A percentile compares a stretch with the other conserved stretches of the same genome.
These are phyloP conservation scores for Aspergillus unguis DNA, from an alignment of 2,329 filamentous ascomycete species.

Conservation along the genomic window DNA sequence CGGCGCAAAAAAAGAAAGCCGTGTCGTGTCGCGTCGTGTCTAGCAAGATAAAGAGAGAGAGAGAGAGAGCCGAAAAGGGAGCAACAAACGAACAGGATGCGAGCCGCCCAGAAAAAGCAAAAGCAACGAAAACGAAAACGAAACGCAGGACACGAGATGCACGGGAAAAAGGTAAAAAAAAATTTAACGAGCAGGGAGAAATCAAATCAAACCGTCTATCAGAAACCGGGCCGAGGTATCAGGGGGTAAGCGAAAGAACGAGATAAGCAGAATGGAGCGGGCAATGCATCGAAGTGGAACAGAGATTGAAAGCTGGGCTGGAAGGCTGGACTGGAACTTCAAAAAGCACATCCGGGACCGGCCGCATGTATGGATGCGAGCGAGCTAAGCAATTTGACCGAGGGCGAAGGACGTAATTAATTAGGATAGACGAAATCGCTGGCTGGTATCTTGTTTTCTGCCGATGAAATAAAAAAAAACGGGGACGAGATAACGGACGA, in stretches of 20 bases:
- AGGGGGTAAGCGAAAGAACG: neutral
- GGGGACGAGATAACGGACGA: neutral
- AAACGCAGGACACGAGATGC: no score
- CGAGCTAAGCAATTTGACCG: conserved; percentile 4
- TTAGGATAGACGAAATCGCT: neutral
- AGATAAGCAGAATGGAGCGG: conserved; percentile 6
- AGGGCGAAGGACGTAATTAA: neutral
- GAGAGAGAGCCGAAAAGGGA: no score
- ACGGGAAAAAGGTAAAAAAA: conserved; percentile 3
- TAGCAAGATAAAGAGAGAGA: no score
- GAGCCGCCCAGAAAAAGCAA: neutral
- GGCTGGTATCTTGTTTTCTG: neutral
- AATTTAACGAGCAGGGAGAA: conserved; percentile 9
- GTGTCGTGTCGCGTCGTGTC: no score
- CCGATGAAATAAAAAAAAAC: neutral
- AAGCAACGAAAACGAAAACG: neutral
- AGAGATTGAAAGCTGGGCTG: neutral
- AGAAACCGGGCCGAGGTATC: conserved; percentile 21
- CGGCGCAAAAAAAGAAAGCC: no score
- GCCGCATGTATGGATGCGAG: conserved; percentile 6
- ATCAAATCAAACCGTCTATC: conserved; percentile 22
- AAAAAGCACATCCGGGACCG: conserved; percentile 12
- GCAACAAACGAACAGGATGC: no score
- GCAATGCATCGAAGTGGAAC: neutral
- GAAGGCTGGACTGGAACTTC: neutral